Base-by-base conservation (phyloP, 2,329 filamentous ascomycete species). In the Cladobotryum mycophilum region DNA sequence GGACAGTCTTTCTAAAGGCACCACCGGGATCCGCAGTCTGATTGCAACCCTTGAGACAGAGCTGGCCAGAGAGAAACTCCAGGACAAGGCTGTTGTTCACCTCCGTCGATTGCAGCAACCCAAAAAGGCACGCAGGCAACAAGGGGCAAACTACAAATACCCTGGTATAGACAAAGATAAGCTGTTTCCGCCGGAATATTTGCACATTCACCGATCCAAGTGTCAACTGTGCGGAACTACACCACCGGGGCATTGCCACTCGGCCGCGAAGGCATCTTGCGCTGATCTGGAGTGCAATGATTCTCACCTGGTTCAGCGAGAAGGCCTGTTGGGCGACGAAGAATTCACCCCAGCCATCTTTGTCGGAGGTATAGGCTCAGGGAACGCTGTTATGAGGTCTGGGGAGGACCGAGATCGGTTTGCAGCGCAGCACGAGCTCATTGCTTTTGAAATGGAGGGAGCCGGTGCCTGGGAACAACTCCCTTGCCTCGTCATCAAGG, bases 321-420 rank as follows among this genome's bases (percentile, higher is more conserved):
- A 11, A 30, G 6, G 2, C 2, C 6, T 5, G 9, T 8, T 8
- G 4, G 6, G 2, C 1, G 48, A 48, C 1, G 43, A 43, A 5
- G 48, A 50, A 13, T 48, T 54, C 66, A 5, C 46, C 65, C 33
- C 61, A 64, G 48, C 66, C 61, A 53, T 73, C 0, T 65, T 70
- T 46, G 59, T 72, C 20, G 71, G 71, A 1, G 53, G 54, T 0
- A 61, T 74, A 9, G 70, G 61, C 3, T 71, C 69, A 1, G 68
- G 63, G 12, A 64, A 73, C 41, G 60, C 59, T 8, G 67, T 74
- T 3, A 68, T 75, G 55, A 72, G 68, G 45, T 67, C 65, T 5
- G 66, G 62, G 4, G 41, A 56, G 14, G 51, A 63, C 6, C 63
- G 71, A 8, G 70, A 74, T 43, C 13, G 34, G 0, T 55, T 71